A percentile compares a stretch with the other conserved stretches of the same genome.
Evolutionary conservation across 345 rosid species (phyloP).

Genomic region (Citrus sp.): DNA sequence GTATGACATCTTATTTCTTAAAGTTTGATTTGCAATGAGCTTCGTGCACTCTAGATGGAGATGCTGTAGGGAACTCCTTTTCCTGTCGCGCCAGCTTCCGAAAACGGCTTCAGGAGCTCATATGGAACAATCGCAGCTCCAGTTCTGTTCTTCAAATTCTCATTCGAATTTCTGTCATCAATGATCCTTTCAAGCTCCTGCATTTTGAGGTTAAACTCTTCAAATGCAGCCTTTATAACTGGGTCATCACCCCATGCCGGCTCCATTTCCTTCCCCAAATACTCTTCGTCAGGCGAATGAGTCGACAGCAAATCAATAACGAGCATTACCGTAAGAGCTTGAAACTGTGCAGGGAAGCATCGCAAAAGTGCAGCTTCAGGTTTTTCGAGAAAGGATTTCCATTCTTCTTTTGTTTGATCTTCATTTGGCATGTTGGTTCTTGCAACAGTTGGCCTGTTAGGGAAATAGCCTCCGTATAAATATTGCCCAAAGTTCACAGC

Average conservation of each 20-base stretch:
- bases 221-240: conserved; percentile 31
- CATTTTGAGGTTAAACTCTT: conserved; percentile 30
- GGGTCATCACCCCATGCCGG: conserved; percentile 34
- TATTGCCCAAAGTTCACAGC: conserved; percentile 45
- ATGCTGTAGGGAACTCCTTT: conserved; percentile 40
- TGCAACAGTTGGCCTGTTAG: conserved; percentile 37
- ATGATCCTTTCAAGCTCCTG: conserved; percentile 33
- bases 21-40: too few relatives aligned
- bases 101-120: conserved; percentile 43
- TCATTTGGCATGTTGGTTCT: conserved; percentile 44
- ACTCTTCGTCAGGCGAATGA: conserved; percentile 55
- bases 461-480: conserved; percentile 35
- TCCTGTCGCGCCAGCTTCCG: conserved; percentile 42
- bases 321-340: conserved; percentile 44
- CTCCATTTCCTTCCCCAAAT: conserved; percentile 34
- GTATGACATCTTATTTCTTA: too few relatives aligned
- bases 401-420: conserved; percentile 26
- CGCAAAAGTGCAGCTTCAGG: conserved; percentile 37
- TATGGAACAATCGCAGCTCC: conserved; percentile 44
- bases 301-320: conserved; percentile 37
- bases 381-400: conserved; percentile 29
- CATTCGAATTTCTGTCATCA: conserved; percentile 32
- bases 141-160: conserved; percentile 28
- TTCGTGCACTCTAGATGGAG: neutral
- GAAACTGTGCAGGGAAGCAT: conserved; percentile 45